Conservation (phyloP, 2,329 filamentous ascomycete species). For the Trichoderma atrobrunneum region DNA sequence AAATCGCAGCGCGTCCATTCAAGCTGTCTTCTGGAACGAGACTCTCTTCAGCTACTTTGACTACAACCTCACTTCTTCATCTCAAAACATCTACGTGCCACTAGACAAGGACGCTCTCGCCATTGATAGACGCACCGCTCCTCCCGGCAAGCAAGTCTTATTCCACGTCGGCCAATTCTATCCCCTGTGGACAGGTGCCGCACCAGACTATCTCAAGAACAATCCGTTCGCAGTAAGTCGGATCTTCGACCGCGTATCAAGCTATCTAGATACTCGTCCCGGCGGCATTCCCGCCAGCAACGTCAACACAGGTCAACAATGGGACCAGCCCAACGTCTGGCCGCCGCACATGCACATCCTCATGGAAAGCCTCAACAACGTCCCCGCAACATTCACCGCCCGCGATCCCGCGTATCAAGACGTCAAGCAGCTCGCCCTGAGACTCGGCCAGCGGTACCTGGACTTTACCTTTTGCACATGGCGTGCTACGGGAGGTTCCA, state of each 20-base stretch:
- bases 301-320: constrained; percentile 60
- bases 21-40: constrained; percentile 61
- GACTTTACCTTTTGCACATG: constrained; percentile 69
- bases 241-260: constrained; percentile 52
- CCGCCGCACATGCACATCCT: constrained; percentile 64
- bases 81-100: constrained; percentile 55
- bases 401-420: constrained; percentile 53
- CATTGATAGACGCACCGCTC: constrained; percentile 41
- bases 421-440: constrained; percentile 54
- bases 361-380: constrained; percentile 60
- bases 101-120: constrained; percentile 41
- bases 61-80: constrained; percentile 60
- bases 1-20: constrained; percentile 60
- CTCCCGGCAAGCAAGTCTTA: constrained; percentile 53
- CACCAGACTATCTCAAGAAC: constrained; percentile 53
- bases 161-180: constrained; percentile 62
- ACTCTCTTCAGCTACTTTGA: constrained; percentile 65
- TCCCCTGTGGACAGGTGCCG: constrained; percentile 68
- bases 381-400: constrained; percentile 53
- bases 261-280: constrained; percentile 48
- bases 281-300: constrained; percentile 65
- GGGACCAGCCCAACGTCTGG: constrained; percentile 71
- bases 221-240: constrained; percentile 57
- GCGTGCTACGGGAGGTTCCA: constrained; percentile 64
- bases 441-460: constrained; percentile 62